These are phyloP conservation scores for Phaffomyces thermotolerans DNA, from an alignment of 805 yeast genomes.

Conservation along the genomic window DNA sequence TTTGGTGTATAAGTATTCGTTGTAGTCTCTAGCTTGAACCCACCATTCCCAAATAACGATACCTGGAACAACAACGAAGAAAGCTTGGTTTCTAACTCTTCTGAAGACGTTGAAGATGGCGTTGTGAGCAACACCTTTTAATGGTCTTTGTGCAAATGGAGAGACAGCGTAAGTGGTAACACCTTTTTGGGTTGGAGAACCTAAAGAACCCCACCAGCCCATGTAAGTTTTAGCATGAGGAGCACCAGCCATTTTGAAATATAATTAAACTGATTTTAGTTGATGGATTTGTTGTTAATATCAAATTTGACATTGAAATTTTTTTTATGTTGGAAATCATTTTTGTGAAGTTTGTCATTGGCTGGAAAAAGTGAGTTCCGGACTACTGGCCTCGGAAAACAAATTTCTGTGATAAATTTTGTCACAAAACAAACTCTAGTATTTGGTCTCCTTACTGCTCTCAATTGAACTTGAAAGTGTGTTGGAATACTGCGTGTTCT, in stretches of 20 bases:
- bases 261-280: neutral
- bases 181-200: slow-evolving; percentile 82
- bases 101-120: slow-evolving; percentile 91
- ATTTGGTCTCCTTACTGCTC: no score
- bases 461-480: neutral
- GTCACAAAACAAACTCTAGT: neutral
- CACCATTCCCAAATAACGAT: slow-evolving; percentile 79
- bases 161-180: slow-evolving; percentile 85
- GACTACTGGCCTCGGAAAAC: neutral
- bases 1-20: slow-evolving; percentile 91
- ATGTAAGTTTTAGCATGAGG: slow-evolving; percentile 70
- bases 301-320: slow-evolving; percentile 2
- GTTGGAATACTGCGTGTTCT: neutral
- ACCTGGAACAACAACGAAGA: slow-evolving; percentile 74
- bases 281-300: neutral
- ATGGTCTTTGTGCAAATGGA: slow-evolving; percentile 88
- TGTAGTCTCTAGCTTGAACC: slow-evolving; percentile 82
- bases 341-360: slow-evolving; percentile 11
- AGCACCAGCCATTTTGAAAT: slow-evolving; percentile 53
- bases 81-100: slow-evolving; percentile 80
- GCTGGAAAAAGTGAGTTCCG: slow-evolving; percentile 5
- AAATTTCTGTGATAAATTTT: neutral
- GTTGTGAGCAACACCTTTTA: slow-evolving; percentile 78
- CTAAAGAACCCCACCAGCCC: slow-evolving; percentile 98
- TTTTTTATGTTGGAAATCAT: slow-evolving; percentile 8